Evolutionary conservation across 179 eudicot species (phyloP), one percentile per base, ranked within the genome.

Genomic region (Spergularia azorica): DNA sequence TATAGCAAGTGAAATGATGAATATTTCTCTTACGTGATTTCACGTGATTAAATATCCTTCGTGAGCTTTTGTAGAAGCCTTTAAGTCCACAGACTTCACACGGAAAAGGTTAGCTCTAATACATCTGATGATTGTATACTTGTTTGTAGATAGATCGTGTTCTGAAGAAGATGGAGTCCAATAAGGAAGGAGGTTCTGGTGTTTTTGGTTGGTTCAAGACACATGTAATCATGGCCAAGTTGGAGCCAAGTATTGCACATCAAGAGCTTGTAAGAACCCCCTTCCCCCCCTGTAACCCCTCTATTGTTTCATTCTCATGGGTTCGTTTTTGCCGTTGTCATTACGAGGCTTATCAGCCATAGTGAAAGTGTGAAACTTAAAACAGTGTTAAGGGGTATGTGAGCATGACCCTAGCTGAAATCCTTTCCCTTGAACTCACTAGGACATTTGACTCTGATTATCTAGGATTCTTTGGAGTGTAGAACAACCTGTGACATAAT

Each of bases 151-250:
- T 94, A 71, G 91, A 89, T 58, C 77, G 59, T 73, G 88, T 88
- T 78, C 80, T 82, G 59, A 85, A 83, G 84, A 90, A 92, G 82
- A 80, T 91, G 83, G 86, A 79, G 63, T 71, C 72, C 64, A 87
- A 86, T 80, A 88, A 86, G 82, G 88, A 88, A 83, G 83, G 84
- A 38, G 86, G 80, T 73, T 70, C 78, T 84, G 82, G 78, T 71
- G 96, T 95, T 82, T 88, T 95, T 77, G 88, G 87, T 79, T 93
- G 99, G 98, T 94, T 95, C 78, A 87, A 87, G 84, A 76, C 77
- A 5, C 90, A 94, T 87, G 96, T 91, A 63, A 79, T 95, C 63
- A 79, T 74, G 79, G 88, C 89, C 78, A 91, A 94, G 87, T 82
- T 90, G 84, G 97, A 93, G 61, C 89, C 98, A 13, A 88, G 96